Conservation (phyloP, 306 rosid species). For the Betula pendula region DNA sequence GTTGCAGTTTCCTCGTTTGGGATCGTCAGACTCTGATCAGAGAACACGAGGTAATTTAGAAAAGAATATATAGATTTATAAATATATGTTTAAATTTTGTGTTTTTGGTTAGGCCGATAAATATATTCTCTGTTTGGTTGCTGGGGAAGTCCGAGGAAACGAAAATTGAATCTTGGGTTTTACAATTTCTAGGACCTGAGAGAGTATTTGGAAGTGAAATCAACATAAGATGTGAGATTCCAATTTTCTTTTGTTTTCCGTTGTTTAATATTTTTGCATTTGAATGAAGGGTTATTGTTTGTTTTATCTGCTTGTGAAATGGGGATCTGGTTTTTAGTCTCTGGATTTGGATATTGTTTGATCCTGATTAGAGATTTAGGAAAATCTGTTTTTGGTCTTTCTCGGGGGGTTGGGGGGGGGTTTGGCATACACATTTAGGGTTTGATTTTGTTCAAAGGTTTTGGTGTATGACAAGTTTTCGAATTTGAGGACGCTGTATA, state of each 20-base stretch:
- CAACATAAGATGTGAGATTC: neutral
- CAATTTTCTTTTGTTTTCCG: neutral
- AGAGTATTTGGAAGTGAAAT: neutral
- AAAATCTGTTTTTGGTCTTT: neutral
- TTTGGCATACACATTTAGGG: neutral
- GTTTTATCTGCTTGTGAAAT: neutral
- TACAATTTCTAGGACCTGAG: neutral
- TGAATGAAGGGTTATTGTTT: neutral
- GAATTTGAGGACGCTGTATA: neutral
- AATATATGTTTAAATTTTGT: too few species aligned
- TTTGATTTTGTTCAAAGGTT: neutral
- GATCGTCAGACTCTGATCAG: slow-evolving; percentile 86
- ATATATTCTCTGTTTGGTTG: slow-evolving; percentile 13
- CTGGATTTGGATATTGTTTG: slow-evolving; percentile 1
- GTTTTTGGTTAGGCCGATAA: neutral
- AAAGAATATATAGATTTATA: neutral
- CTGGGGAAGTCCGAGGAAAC: slow-evolving; percentile 2
- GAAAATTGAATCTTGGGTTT: neutral
- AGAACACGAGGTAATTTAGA: slow-evolving; percentile 70
- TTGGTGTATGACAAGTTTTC: neutral
- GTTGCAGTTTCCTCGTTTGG: slow-evolving; percentile 68
- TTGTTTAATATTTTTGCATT: neutral
- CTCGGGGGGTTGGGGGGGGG: neutral
- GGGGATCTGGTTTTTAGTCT: slow-evolving; percentile 27
- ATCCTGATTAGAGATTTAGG: neutral